Conservation (phyloP, 2,329 filamentous ascomycete genomes). For the Leptoxyphium fumago region DNA sequence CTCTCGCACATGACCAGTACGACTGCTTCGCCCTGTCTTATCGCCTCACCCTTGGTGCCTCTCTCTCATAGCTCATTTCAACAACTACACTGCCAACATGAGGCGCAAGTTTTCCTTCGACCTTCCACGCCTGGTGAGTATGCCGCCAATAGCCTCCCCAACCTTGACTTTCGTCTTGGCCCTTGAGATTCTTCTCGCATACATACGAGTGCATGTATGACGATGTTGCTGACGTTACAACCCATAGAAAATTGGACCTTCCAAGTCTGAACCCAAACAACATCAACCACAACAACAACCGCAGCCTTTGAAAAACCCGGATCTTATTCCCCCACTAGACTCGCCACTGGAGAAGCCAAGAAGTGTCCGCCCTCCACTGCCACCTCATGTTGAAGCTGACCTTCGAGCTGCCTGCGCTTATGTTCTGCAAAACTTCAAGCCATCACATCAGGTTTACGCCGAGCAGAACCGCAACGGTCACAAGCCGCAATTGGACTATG, state of each 20-base stretch:
- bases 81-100: conserved; percentile 13
- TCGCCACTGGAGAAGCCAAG: conserved; percentile 26
- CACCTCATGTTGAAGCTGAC: conserved; percentile 27
- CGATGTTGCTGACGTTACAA: conserved; percentile 4
- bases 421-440: conserved; percentile 25
- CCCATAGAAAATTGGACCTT: conserved; percentile 14
- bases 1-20: neutral
- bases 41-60: neutral
- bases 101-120: conserved; percentile 32
- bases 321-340: conserved; percentile 7
- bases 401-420: conserved; percentile 31
- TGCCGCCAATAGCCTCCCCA: neutral
- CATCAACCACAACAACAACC: neutral
- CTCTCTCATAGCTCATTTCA: neutral
- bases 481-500: conserved; percentile 20
- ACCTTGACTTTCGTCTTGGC: too few species aligned
- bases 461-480: conserved; percentile 14
- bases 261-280: conserved; percentile 11
- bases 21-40: neutral
- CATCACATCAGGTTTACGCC: conserved; percentile 18
- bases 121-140: conserved; percentile 25
- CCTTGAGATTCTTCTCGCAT: too few species aligned
- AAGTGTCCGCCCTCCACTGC: conserved; percentile 29
- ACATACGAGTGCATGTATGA: neutral
- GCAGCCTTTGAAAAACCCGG: neutral